Percentiles rank a stretch among this genome's conserved stretches.
These are phyloP conservation scores for Talaromyces liani DNA, from an alignment of 495 filamentous ascomycete genomes.

Conservation along the genomic window DNA sequence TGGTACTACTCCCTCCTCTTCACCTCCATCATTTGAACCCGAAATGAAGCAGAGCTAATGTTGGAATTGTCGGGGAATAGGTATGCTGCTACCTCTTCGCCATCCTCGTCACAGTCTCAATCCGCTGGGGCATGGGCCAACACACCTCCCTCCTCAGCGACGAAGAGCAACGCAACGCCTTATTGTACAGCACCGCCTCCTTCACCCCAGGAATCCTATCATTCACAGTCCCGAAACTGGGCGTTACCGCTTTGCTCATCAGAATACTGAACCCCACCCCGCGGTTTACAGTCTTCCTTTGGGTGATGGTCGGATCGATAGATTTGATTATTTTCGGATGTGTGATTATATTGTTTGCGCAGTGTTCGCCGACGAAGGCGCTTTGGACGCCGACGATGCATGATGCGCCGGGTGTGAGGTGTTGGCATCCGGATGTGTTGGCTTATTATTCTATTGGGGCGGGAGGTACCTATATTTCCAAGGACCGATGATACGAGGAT, in stretches of 20 bases:
- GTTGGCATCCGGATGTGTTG: constrained; percentile 24
- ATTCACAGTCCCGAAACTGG: constrained; percentile 36
- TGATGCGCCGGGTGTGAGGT: constrained; percentile 17
- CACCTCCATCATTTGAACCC: neutral
- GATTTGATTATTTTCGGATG: constrained; percentile 15
- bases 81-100: constrained; percentile 6
- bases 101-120: neutral
- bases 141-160: neutral
- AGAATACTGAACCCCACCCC: constrained; percentile 28
- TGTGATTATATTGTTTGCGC: constrained; percentile 27
- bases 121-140: constrained; percentile 6
- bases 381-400: constrained; percentile 29
- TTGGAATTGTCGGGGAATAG: neutral
- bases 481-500: neutral
- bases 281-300: constrained; percentile 22
- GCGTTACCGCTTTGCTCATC: constrained; percentile 27
- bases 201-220: constrained; percentile 25
- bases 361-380: constrained; percentile 31
- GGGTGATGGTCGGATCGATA: constrained; percentile 17
- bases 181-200: constrained; percentile 2
- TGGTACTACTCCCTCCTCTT: neutral
- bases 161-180: neutral
- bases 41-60: neutral
- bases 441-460: constrained; percentile 28
- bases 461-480: constrained; percentile 14